Evolutionary conservation across 352 stramenopile species (phyloP).

Genomic region (Pythium grandisporangium): DNA sequence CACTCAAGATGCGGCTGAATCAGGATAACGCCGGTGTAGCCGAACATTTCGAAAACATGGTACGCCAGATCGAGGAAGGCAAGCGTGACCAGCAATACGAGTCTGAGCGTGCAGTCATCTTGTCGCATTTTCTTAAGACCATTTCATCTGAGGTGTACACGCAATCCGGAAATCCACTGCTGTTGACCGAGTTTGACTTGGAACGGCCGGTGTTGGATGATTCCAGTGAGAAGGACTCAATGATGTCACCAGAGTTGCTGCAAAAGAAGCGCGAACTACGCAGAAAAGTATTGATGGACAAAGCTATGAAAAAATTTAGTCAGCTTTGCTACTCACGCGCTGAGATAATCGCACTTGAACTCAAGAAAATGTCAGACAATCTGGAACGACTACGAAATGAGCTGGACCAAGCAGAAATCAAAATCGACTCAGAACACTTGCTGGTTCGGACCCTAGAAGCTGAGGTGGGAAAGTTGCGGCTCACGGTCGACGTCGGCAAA

Average conservation of each 20-base stretch:
- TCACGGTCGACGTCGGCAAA: constrained; percentile 56
- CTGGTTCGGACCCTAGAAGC: constrained; percentile 53
- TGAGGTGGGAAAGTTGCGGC: constrained; percentile 48
- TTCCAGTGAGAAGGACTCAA: constrained; percentile 11
- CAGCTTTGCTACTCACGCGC: constrained; percentile 51
- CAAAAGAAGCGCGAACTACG: constrained; percentile 67
- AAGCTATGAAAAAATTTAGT: constrained; percentile 58
- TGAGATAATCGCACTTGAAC: constrained; percentile 45
- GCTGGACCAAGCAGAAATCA: constrained; percentile 56
- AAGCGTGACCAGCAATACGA: constrained; percentile 62
- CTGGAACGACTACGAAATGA: constrained; percentile 35
- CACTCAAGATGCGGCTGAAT: constrained; percentile 57
- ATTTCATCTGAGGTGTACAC: constrained; percentile 45
- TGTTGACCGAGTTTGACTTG: constrained; percentile 42
- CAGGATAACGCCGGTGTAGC: constrained; percentile 57
- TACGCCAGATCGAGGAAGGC: constrained; percentile 53
- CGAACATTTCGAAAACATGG: constrained; percentile 55
- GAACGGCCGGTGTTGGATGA: constrained; percentile 22
- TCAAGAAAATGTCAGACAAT: constrained; percentile 37
- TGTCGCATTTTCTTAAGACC: constrained; percentile 42
- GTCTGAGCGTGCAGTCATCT: constrained; percentile 28
- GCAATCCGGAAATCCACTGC: constrained; percentile 33
- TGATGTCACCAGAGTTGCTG: constrained; percentile 44
- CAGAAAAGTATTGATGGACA: constrained; percentile 63
- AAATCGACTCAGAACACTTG: constrained; percentile 60